Base-by-base conservation (phyloP, 2,329 filamentous ascomycete species). In the Shiraia sp. region DNA sequence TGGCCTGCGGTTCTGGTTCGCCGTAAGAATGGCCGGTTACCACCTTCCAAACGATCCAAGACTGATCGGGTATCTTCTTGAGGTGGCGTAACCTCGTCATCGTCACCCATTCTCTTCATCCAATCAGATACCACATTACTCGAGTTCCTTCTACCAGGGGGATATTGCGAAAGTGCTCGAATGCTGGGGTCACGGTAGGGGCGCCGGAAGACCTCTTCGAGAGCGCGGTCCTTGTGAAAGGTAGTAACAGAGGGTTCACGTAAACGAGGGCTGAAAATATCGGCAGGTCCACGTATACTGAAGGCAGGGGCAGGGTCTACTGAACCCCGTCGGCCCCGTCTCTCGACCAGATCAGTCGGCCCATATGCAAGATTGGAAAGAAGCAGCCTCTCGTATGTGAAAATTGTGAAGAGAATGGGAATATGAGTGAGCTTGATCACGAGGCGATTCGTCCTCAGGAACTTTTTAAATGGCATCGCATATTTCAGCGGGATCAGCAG, bases 341-440 rank as follows among this genome's bases (percentile, higher is more conserved):
- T 80, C 54, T 95, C 89, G n/a, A 96, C 80, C 14, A 96, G 75
- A 64, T 96, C 91, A 2, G 86, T 90, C 0, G 88, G 87, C 45
- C 92, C 89, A 52, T 90, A 90, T 46, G 91, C 83, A 2, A 81
- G 80, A 1, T 85, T 79, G 3, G 88, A 84, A 19, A 97, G 75
- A 57, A 93, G 81, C 26, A 87, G 77, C 44, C 85, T 87, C 69
- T 97, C 92, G 65, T 97, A 97, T 14, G 87, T 57, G 61, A 88
- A 97, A 41, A 97, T 95, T 42, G 81, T 78, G 63, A 95, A 90
- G 1, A 97, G 72, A 2, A 97, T 80, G 0, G 92, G 91, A 49
- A 93, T 86, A 68, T 97, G 92, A 0, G 90, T 96, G 29, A 86
- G 71, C 64, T 96, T 96, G 75, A 97, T 96, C 46, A 95, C 82